These are phyloP conservation scores for Colletotrichum viniferum DNA, from an alignment of 2,329 filamentous ascomycete genomes.

Conservation along the genomic window DNA sequence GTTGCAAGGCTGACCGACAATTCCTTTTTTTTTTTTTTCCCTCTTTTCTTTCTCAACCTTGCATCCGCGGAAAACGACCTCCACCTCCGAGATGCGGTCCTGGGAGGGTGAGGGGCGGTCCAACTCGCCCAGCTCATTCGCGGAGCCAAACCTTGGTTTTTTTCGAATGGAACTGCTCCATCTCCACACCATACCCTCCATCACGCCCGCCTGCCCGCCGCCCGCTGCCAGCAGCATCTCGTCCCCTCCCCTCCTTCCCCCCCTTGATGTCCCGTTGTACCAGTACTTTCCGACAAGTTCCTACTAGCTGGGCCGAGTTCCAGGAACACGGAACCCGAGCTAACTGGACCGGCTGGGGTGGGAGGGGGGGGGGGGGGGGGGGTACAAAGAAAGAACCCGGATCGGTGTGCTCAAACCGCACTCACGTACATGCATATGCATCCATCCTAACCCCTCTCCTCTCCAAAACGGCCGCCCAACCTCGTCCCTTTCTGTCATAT, in stretches of 20 bases:
- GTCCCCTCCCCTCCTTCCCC: neutral
- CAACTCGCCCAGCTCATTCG: neutral
- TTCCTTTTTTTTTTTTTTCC: neutral
- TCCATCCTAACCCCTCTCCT: neutral
- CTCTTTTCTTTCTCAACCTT: neutral
- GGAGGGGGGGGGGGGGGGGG: neutral
- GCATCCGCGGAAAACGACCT: neutral
- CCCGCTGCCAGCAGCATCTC: neutral
- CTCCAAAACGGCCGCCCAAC: neutral
- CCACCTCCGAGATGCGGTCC: neutral
- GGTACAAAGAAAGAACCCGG: neutral
- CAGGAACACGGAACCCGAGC: neutral
- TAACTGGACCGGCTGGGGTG: neutral
- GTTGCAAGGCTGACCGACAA: neutral
- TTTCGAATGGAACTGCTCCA: neutral
- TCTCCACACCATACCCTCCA: neutral
- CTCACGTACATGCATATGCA: neutral
- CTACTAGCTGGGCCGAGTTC: neutral
- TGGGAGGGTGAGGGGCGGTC: neutral
- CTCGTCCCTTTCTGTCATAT: neutral
- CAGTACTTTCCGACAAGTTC: neutral
- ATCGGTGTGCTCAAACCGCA: neutral
- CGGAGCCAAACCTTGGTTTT: neutral
- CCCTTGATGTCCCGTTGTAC: neutral
- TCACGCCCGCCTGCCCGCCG: neutral